Evolutionary conservation across 305 asterid genomes (phyloP).

Genomic region (Plantago rigida): DNA sequence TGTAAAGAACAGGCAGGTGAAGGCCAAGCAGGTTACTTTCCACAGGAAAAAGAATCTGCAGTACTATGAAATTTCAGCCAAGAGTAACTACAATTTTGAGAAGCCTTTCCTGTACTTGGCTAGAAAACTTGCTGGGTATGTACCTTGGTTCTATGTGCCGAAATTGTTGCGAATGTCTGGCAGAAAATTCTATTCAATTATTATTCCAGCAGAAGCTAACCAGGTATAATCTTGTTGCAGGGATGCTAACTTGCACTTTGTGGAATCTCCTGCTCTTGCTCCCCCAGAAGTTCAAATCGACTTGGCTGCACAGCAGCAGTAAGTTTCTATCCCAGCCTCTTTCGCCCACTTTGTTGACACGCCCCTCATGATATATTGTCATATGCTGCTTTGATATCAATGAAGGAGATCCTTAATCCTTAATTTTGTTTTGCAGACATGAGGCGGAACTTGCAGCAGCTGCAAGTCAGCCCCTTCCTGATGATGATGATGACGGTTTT

Average conservation of each 20-base stretch:
- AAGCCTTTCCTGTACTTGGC: constrained; percentile 71
- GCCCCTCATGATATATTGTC: background rate
- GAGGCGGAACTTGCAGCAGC: constrained; percentile 56
- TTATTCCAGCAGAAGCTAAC: too few species aligned
- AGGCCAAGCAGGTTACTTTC: constrained; percentile 87
- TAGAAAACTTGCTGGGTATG: constrained; percentile 75
- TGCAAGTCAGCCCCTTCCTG: constrained; percentile 67
- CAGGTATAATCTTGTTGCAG: constrained; percentile 24
- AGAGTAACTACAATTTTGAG: constrained; percentile 91
- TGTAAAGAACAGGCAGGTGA: constrained; percentile 81
- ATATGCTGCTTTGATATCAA: background rate
- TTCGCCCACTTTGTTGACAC: too few species aligned
- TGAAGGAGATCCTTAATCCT: background rate
- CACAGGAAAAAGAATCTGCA: constrained; percentile 83
- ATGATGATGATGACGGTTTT: constrained; percentile 66
- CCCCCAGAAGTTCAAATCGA: constrained; percentile 82
- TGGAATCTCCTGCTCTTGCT: constrained; percentile 85
- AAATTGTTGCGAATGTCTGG: background rate
- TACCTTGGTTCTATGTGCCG: background rate
- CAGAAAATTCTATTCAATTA: too few species aligned
- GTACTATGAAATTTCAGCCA: constrained; percentile 86
- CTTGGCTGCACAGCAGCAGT: constrained; percentile 65
- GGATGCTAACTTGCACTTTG: constrained; percentile 66
- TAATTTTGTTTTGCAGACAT: constrained; percentile 36
- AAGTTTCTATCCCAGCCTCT: constrained; percentile 3